A percentile compares a stretch with the other conserved stretches of the same genome.
Evolutionary conservation across 768 basidiomycete species (phyloP).

Genomic region (Zangia roseola): DNA sequence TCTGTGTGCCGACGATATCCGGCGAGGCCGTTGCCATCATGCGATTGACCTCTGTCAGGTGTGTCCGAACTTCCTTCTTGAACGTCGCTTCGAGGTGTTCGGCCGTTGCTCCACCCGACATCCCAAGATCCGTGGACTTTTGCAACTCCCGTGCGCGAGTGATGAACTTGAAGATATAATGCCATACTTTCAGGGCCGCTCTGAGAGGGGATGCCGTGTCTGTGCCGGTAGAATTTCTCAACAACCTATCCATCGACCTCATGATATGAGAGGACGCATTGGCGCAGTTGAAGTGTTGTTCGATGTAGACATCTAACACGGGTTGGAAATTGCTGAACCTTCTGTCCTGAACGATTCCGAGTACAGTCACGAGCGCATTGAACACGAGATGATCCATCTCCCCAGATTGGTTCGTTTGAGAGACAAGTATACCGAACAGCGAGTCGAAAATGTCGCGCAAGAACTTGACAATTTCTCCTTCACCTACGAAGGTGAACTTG

Average conservation of each 20-base stretch:
- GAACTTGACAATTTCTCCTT: slow-evolving; percentile 94
- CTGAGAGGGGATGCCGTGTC: slow-evolving; percentile 79
- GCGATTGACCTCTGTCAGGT: slow-evolving; percentile 77
- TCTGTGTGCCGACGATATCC: slow-evolving; percentile 95
- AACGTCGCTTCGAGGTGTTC: slow-evolving; percentile 85
- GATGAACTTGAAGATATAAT: slow-evolving; percentile 94
- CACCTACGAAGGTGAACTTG: slow-evolving; percentile 89
- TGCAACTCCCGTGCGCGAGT: slow-evolving; percentile 87
- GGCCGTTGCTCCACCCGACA: slow-evolving; percentile 77
- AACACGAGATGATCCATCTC: slow-evolving; percentile 88
- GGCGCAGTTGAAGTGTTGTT: slow-evolving; percentile 80
- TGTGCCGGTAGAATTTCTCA: slow-evolving; percentile 66
- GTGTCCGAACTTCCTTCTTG: slow-evolving; percentile 75
- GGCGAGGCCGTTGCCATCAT: slow-evolving; percentile 83
- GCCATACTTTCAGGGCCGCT: slow-evolving; percentile 93
- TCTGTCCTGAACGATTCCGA: slow-evolving; percentile 90
- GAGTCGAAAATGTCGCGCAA: slow-evolving; percentile 89
- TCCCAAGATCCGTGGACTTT: slow-evolving; percentile 74
- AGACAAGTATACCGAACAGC: slow-evolving; percentile 85
- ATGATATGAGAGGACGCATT: slow-evolving; percentile 83
- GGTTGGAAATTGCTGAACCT: slow-evolving; percentile 95
- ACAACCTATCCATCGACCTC: slow-evolving; percentile 80
- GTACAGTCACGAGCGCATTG: slow-evolving; percentile 85
- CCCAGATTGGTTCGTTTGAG: slow-evolving; percentile 66
- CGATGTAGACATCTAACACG: slow-evolving; percentile 91